Base-by-base conservation (phyloP, 2,329 filamentous ascomycete species). In the Aspergillus brasiliensis region DNA sequence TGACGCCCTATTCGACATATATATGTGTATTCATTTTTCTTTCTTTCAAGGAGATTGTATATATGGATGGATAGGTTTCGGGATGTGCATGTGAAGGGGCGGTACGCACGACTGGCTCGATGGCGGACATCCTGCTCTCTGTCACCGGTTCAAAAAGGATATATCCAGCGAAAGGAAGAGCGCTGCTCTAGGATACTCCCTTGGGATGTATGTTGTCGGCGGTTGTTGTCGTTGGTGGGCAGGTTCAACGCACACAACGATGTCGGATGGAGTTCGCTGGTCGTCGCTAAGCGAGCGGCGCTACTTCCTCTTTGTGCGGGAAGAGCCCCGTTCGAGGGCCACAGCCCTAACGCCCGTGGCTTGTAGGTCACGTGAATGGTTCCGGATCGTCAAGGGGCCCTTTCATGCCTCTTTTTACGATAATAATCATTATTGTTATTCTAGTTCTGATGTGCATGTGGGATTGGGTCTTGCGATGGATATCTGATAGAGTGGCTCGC, bases 31-130 rank as follows among this genome's bases (percentile, higher is more conserved):
- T 27, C 44, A 15, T 10, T 23, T n/a, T n/a, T n/a, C n/a, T n/a
- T n/a, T n/a, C n/a, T n/a, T 25, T 48, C 23, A 27, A 25, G 44
- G 44, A 34, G 31, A 34, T 34, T 34, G 31, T 34, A 34, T 31
- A 10, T 40, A 21, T 25, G 23, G 21, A 28, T 48, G 23, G 23
- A 56, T 57, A 46, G 61, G 57, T 49, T 46, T 42, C 38, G 54
- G 38, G 54, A 27, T 42, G 28, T 59, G 61, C 55, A 59, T 61
- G 64, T 54, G 57, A 60, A 56, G 51, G 63, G 59, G 59, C 59
- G 53, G 61, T 70, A 86, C 84, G 77, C 84, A 87, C 85, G 78
- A 87, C 84, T 78, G 85, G 83, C 77, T 88, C 85, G 80, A 86
- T 86, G 76, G 84, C 81, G 81, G 85, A 87, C 85, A 88, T 88